Evolutionary conservation across 2,329 filamentous ascomycete genomes (phyloP), one percentile per base, ranked within the genome.

Genomic region (Epichloe baconii): DNA sequence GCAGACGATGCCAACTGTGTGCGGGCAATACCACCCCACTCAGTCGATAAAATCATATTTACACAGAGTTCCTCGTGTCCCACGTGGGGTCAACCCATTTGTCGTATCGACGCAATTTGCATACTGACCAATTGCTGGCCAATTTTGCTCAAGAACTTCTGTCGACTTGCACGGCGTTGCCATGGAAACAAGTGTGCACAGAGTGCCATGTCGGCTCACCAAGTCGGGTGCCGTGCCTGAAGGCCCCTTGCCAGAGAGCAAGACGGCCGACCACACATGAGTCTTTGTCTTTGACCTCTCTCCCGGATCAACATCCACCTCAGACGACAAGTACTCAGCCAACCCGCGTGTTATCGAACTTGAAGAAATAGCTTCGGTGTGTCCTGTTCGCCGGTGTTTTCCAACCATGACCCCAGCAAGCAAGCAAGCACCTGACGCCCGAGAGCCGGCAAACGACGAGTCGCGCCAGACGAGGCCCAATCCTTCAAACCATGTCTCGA

Each of bases 341-440:
- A 62, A 73, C 47, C 70, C 71, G 2, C 63, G 65, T 3, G 74
- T 71, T 50, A 61, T 73, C 15, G 68, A 71, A 26, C 68, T 70
- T 0, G 69, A 73, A 51, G 68, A 71, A 58, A 58, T 66, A 73
- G 54, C 62, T 74, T 4, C 65, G 70, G 49, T 63, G 62, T 21
- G 66, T 72, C 37, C 60, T 74, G 4, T 69, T 74, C 43, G 67
- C 63, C 0, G 60, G 62, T 4, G 51, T 23, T 63, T 0, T 60
- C 60, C 3, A 58, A 58, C 15, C 52, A 63, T 5, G 59, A 58
- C 11, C 53, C 59, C 4, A 21, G 21, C 21, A 21, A 62, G 56
- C 47, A 1, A 62, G 56, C 47, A 60, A 60, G 12, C 65, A 61
- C 19, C 61, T 62, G 0, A 62, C 59, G 0, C 61, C 65, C 14